Conservation (phyloP, 441 rosid genomes). For the Erodium trifolium region DNA sequence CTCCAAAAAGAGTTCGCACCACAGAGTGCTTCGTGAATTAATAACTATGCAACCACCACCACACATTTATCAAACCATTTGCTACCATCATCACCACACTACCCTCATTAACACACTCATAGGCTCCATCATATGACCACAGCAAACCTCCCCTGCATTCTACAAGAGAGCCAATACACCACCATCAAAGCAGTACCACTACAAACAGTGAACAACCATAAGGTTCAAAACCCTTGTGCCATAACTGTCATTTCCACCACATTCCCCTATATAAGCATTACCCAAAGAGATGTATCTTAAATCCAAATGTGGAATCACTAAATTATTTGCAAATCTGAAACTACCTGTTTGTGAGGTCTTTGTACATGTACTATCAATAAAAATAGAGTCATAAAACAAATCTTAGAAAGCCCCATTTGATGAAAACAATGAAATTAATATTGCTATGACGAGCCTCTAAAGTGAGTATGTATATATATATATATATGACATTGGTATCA, state of each 20-base stretch:
- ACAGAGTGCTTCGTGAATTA: no score
- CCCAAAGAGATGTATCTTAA: background rate
- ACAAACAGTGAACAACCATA: no score
- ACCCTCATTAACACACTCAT: no score
- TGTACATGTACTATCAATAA: background rate
- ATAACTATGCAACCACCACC: no score
- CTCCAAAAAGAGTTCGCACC: no score
- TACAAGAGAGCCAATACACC: no score
- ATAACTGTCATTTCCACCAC: background rate
- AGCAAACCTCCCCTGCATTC: no score
- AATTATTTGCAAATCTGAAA: background rate
- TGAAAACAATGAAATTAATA: background rate
- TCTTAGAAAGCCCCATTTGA: background rate
- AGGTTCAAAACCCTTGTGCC: no score
- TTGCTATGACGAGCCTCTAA: background rate
- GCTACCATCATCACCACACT: no score
- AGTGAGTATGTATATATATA: background rate
- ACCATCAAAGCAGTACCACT: no score
- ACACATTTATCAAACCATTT: no score
- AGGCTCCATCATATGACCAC: no score
- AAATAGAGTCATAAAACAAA: background rate
- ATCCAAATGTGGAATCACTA: background rate
- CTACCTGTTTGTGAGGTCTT: background rate
- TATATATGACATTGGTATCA: background rate
- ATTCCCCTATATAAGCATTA: background rate